phyloP scores from a whole-genome alignment of 2,329 filamentous ascomycete genomes.

The Cytospora piceae region DNA sequence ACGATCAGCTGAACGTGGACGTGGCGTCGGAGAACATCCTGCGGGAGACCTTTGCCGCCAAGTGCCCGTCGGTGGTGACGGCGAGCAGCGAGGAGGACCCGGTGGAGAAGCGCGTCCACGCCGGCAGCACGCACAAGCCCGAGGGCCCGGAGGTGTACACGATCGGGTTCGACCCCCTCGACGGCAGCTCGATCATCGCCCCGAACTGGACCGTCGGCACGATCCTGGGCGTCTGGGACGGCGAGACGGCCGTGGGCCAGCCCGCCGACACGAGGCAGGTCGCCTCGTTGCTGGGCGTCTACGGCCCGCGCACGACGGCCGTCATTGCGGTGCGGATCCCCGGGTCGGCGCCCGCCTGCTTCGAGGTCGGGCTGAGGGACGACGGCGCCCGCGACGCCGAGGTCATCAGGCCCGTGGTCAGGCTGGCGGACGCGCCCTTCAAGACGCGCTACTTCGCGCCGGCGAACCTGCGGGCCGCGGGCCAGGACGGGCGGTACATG shows the following conservation, averaged over 20 bases:
- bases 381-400: slow-evolving; percentile 36
- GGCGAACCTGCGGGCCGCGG: slow-evolving; percentile 62
- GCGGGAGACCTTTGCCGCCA: slow-evolving; percentile 45
- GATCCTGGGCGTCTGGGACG: slow-evolving; percentile 64
- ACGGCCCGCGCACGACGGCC: slow-evolving; percentile 59
- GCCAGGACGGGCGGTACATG: slow-evolving; percentile 54
- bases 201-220: slow-evolving; percentile 63
- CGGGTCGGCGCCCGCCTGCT: slow-evolving; percentile 43
- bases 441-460: slow-evolving; percentile 64
- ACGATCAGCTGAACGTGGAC: slow-evolving; percentile 63
- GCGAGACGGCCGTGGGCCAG: slow-evolving; percentile 48
- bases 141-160: slow-evolving; percentile 52
- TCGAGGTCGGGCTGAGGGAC: slow-evolving; percentile 54
- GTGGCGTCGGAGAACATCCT: slow-evolving; percentile 54
- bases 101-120: slow-evolving; percentile 46
- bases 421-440: slow-evolving; percentile 43
- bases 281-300: slow-evolving; percentile 56
- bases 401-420: slow-evolving; percentile 48
- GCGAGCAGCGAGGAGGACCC: slow-evolving; percentile 67
- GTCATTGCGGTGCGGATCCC: slow-evolving; percentile 57
- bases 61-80: slow-evolving; percentile 50
- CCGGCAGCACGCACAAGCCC: slow-evolving; percentile 6
- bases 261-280: slow-evolving; percentile 47
- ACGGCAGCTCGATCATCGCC: slow-evolving; percentile 64
- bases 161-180: slow-evolving; percentile 65